Evolutionary conservation across 1,284 basidiomycete species (phyloP), one percentile per base, ranked within the genome.

Genomic region (Cystobasidium sp.): DNA sequence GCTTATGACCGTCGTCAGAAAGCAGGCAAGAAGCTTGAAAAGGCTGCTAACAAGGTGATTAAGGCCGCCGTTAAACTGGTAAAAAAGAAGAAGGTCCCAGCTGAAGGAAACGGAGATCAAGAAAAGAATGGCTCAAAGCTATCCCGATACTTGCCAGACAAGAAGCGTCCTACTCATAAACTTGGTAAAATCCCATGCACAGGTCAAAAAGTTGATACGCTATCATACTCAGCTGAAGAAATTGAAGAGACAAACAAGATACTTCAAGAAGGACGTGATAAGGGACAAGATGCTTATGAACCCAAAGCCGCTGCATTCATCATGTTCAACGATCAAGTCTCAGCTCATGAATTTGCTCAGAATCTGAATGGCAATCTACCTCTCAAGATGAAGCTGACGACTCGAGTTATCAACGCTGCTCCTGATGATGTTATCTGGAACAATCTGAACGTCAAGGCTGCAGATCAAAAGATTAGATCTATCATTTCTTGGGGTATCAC

Each of bases 301-400:
- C 89, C 90, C 1, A 80, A 84, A 77, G 81, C 80, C 76, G 80
- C 81, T 39, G 83, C 81, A 20, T 99, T 99, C 82, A 87, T 99
- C 76, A 90, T 93, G 46, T 99, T 98, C 87, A 89, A 94, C 82
- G 87, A 88, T 78, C 96, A 98, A 84, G 91, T 97, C 77, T 91
- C 91, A 0, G 93, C 93, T n/a, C 93, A 96, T 82, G 85, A 95
- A 81, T 92, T 91, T 0, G 86, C 86, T 24, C 80, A 81, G 75
- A 77, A 63, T 63, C 24, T 63, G 61, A 63, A 63, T 37, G 16
- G 47, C 22, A 63, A 63, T n/a, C 24, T 63, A 39, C 61, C 81
- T 6, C 31, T 61, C 41, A 69, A 69, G 44, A 70, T 92, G 77
- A 86, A 88, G 37, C 91, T 93, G 88, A 71, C 75, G 0, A 72